Evolutionary conservation across 768 basidiomycete genomes (phyloP).

Genomic region (Suillus plorans): DNA sequence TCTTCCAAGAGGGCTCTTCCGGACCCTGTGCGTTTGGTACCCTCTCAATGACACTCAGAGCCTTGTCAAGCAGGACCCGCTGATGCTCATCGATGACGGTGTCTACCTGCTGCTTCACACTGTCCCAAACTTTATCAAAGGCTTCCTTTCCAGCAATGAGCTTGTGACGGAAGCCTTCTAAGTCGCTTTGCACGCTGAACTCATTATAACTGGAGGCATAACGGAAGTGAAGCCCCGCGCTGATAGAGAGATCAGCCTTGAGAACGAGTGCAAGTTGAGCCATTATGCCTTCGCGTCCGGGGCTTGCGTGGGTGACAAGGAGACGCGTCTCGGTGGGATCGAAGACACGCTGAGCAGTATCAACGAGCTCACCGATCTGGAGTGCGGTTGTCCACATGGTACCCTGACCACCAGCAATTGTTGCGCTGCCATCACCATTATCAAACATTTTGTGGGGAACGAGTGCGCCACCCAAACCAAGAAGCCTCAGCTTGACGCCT

Average conservation of each 20-base stretch:
- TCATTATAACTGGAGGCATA: constrained; percentile 97
- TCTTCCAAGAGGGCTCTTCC: constrained; percentile 97
- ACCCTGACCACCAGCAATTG: constrained; percentile 97
- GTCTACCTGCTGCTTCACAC: constrained; percentile 89
- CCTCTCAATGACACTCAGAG: constrained; percentile 78
- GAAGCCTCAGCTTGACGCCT: constrained; percentile 87
- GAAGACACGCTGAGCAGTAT: constrained; percentile 92
- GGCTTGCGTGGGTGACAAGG: constrained; percentile 88
- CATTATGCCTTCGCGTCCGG: constrained; percentile 91
- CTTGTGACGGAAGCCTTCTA: constrained; percentile 85
- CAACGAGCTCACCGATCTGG: constrained; percentile 96
- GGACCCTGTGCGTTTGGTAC: constrained; percentile 57
- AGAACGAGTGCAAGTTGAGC: constrained; percentile 86
- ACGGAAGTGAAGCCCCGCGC: constrained; percentile 96
- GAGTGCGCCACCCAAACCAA: constrained; percentile 95
- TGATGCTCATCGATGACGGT: constrained; percentile 90
- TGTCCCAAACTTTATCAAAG: constrained; percentile 94
- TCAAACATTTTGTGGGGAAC: constrained; percentile 95
- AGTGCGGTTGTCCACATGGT: constrained; percentile 99
- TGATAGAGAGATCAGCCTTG: constrained; percentile 93
- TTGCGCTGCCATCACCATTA: constrained; percentile 90
- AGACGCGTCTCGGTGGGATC: constrained; percentile 93
- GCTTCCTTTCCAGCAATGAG: constrained; percentile 71
- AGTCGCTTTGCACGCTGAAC: constrained; percentile 88
- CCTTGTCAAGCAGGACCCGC: constrained; percentile 84